A percentile compares a stretch with the other conserved stretches of the same genome.
Evolutionary conservation across 1,284 basidiomycete genomes (phyloP).

Genomic region (Trichosporon sp.): DNA sequence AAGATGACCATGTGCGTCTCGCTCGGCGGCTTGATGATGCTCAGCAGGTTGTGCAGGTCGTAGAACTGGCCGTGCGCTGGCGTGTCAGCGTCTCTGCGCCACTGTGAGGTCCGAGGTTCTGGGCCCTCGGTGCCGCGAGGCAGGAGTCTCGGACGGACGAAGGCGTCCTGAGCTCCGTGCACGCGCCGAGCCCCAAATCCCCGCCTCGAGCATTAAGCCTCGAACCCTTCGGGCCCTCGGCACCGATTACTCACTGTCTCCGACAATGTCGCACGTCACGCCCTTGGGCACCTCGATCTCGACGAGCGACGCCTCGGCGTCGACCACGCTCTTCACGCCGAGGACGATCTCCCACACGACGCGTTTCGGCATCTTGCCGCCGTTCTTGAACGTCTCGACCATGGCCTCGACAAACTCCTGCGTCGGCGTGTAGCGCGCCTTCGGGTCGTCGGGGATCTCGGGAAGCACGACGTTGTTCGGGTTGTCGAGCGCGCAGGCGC

Average conservation of each 20-base stretch:
- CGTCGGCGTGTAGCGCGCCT: slow-evolving; percentile 60
- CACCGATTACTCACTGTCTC: slow-evolving; percentile 58
- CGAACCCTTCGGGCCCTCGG: too few relatives aligned
- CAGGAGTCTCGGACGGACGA: too few relatives aligned
- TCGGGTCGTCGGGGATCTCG: slow-evolving; percentile 55
- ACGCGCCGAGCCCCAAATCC: too few relatives aligned
- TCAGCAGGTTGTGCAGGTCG: slow-evolving; percentile 82
- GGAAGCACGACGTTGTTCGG: slow-evolving; percentile 60
- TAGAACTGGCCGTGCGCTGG: slow-evolving; percentile 69
- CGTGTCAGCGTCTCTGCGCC: too few relatives aligned
- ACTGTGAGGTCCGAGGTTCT: too few relatives aligned
- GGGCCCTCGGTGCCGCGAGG: too few relatives aligned
- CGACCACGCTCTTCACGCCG: slow-evolving; percentile 68
- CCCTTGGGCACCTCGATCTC: slow-evolving; percentile 72
- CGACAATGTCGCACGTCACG: slow-evolving; percentile 82
- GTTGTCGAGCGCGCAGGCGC: slow-evolving; percentile 52
- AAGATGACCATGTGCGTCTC: slow-evolving; percentile 79
- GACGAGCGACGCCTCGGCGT: slow-evolving; percentile 76
- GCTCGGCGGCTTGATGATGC: slow-evolving; percentile 76
- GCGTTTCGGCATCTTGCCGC: slow-evolving; percentile 69
- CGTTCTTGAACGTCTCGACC: slow-evolving; percentile 88
- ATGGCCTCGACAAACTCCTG: slow-evolving; percentile 75
- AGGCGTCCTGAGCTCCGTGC: not conserved
- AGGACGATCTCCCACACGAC: slow-evolving; percentile 95
- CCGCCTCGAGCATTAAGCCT: too few relatives aligned